Percentiles rank a stretch among this genome's conserved stretches.
These are phyloP conservation scores for Tolypocladium sp. DNA, from an alignment of 2,329 filamentous ascomycete genomes.

Conservation along the genomic window DNA sequence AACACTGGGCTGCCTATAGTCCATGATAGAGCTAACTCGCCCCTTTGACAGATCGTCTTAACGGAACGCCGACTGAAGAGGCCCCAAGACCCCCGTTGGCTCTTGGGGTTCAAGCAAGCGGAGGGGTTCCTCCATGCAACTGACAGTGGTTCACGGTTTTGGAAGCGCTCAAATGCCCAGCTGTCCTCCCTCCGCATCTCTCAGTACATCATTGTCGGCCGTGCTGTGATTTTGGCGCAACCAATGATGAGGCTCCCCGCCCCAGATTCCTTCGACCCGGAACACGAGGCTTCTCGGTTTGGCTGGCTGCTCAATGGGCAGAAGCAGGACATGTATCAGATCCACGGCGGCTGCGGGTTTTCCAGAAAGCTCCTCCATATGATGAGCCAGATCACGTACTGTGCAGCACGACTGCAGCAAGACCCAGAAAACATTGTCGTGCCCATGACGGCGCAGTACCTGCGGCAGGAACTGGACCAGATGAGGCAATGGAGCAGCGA, in stretches of 20 bases:
- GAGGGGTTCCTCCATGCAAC: conserved; percentile 24
- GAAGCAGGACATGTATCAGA: conserved; percentile 22
- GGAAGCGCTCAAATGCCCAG: conserved; percentile 22
- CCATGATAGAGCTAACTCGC: neutral
- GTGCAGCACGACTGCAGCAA: conserved; percentile 23
- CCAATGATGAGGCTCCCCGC: conserved; percentile 24
- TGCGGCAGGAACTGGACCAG: conserved; percentile 16
- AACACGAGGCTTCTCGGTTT: conserved; percentile 21
- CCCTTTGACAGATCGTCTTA: conserved; percentile 20
- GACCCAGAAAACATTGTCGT: conserved; percentile 20
- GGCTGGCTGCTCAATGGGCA: conserved; percentile 29
- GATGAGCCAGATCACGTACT: conserved; percentile 27
- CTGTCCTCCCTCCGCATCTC: conserved; percentile 23
- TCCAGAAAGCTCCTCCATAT: conserved; percentile 28
- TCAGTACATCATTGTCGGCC: conserved; percentile 29
- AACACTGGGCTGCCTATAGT: neutral
- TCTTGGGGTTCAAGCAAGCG: conserved; percentile 24
- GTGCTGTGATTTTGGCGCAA: conserved; percentile 28
- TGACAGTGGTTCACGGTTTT: conserved; percentile 26
- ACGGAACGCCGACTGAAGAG: conserved; percentile 25
- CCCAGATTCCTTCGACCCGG: conserved; percentile 16
- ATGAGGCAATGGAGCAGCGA: conserved; percentile 28
- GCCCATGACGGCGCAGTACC: conserved; percentile 18
- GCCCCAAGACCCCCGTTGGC: conserved; percentile 24
- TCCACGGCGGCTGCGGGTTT: conserved; percentile 32